Percentiles rank a stretch among this genome's conserved stretches.
phyloP scores from a whole-genome alignment of 331 rosid species.

The Rhamnella rubrinervis region DNA sequence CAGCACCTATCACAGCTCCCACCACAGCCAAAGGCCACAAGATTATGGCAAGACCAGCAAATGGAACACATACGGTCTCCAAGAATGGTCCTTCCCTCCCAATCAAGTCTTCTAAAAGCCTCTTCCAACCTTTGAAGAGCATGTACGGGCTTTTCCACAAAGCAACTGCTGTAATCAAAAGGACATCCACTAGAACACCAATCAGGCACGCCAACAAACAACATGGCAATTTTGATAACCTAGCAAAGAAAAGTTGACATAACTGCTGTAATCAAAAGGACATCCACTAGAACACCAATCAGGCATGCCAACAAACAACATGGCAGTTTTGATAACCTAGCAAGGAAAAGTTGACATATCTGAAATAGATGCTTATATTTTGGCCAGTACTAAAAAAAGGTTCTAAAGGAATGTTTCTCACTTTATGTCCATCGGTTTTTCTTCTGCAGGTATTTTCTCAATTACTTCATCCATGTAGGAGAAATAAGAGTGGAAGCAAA shows the following conservation, averaged over 20 bases:
- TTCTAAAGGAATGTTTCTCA: constrained; percentile 14
- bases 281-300: constrained; percentile 53
- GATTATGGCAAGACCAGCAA: constrained; percentile 75
- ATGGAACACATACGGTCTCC: constrained; percentile 79
- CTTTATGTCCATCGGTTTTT: constrained; percentile 61
- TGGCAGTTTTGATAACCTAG: constrained; percentile 57
- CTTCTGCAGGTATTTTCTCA: constrained; percentile 50
- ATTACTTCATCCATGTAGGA: constrained; percentile 81
- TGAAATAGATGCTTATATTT: background rate
- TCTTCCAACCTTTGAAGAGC: constrained; percentile 80
- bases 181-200: constrained; percentile 50
- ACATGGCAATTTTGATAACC: constrained; percentile 56
- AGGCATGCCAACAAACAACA: constrained; percentile 58
- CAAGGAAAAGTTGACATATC: constrained; percentile 6
- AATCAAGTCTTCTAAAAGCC: constrained; percentile 74
- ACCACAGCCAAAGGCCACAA: constrained; percentile 83
- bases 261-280: constrained; percentile 39
- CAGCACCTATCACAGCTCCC: constrained; percentile 50
- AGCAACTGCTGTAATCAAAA: constrained; percentile 52
- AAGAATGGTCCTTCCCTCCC: constrained; percentile 83
- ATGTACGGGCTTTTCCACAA: constrained; percentile 80
- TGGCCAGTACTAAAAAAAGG: background rate
- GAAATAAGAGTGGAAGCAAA: constrained; percentile 78
- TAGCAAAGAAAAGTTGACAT: constrained; percentile 20
- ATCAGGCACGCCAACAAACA: constrained; percentile 58